Evolutionary conservation across 106 monocot genomes (phyloP).

Genomic region (Apostasia ramifera): DNA sequence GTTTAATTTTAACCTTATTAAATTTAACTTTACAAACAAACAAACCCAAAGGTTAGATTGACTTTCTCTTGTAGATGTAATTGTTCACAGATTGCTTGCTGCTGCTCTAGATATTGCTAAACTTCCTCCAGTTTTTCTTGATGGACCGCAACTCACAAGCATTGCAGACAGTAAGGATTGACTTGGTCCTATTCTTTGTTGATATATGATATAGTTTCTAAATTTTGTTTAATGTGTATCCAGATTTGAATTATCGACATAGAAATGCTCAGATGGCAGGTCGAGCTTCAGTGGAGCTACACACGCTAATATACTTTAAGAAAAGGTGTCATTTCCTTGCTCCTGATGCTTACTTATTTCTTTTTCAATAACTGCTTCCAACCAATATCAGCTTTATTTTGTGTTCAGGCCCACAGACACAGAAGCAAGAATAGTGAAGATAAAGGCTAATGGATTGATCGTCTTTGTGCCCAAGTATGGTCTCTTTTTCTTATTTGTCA

Average conservation of each 20-base stretch:
- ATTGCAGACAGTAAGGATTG: slow-evolving; percentile 76
- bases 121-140: slow-evolving; percentile 87
- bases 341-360: not conserved
- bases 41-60: too few species aligned
- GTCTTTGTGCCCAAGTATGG: slow-evolving; percentile 97
- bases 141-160: slow-evolving; percentile 61
- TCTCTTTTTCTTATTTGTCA: not conserved
- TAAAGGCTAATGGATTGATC: slow-evolving; percentile 92
- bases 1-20: too few species aligned
- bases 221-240: not conserved
- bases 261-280: slow-evolving; percentile 99
- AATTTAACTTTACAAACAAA: too few species aligned
- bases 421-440: slow-evolving; percentile 93
- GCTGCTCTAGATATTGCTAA: slow-evolving; percentile 82
- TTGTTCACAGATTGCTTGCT: slow-evolving; percentile 94
- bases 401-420: slow-evolving; percentile 75
- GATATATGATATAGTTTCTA: not conserved
- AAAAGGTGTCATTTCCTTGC: slow-evolving; percentile 43
- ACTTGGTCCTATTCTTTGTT: not conserved
- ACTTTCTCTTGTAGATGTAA: slow-evolving; percentile 61
- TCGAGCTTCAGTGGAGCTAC: slow-evolving; percentile 90
- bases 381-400: slow-evolving; percentile 2
- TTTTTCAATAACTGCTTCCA: not conserved
- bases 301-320: slow-evolving; percentile 88
- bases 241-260: slow-evolving; percentile 94